Percentiles rank a stretch among this genome's conserved stretches.
These are phyloP conservation scores for Phaeosphaeria sp. DNA, from an alignment of 2,329 filamentous ascomycete species.

Conservation along the genomic window DNA sequence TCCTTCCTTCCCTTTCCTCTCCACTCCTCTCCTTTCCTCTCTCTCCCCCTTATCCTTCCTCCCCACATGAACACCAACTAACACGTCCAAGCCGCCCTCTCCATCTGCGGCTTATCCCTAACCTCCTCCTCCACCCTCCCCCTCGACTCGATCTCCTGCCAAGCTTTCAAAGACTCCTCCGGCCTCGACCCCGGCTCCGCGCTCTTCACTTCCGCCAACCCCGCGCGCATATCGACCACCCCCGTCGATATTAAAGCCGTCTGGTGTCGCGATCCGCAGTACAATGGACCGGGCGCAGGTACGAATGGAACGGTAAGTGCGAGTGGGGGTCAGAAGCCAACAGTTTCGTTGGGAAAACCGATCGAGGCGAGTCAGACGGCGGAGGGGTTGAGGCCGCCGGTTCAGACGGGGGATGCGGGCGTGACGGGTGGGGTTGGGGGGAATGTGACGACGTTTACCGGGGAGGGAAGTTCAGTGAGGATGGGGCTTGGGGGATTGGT, in stretches of 20 bases:
- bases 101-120: constrained; percentile 27
- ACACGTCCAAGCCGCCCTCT: no score
- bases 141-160: constrained; percentile 21
- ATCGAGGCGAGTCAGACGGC: neutral
- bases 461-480: neutral
- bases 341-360: neutral
- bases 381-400: neutral
- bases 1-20: no score
- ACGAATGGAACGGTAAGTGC: neutral
- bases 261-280: neutral
- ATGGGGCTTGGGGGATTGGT: neutral
- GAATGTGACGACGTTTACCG: neutral
- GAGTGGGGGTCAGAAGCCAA: neutral
- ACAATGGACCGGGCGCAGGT: neutral
- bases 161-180: constrained; percentile 26
- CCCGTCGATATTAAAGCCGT: constrained; percentile 11
- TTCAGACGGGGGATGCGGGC: neutral
- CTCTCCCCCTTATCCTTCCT: no score
- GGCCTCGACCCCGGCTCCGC: constrained; percentile 23
- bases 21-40: no score
- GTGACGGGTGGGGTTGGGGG: neutral
- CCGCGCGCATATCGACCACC: constrained; percentile 29
- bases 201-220: constrained; percentile 17
- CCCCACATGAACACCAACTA: no score
- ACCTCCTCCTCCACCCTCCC: constrained; percentile 16